phyloP scores from a whole-genome alignment of 768 basidiomycete species.

The Psilocybe sp. region DNA sequence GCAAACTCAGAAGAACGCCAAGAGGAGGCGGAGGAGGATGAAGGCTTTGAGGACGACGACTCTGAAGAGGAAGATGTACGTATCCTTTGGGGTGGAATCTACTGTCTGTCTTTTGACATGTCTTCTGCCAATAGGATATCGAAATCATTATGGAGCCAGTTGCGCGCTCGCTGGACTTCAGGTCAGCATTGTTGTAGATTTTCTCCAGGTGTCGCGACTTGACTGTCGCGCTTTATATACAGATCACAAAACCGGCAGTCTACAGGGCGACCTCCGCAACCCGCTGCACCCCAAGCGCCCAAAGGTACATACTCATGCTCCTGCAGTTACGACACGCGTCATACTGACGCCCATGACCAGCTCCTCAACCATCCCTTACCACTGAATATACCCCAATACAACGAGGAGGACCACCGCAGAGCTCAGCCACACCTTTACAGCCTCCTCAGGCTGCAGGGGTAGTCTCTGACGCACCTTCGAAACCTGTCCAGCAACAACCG shows the following conservation, averaged over 20 bases:
- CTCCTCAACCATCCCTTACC: slow-evolving; percentile 59
- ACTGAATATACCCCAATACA: slow-evolving; percentile 82
- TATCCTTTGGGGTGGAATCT: slow-evolving; percentile 12
- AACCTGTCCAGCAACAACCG: slow-evolving; percentile 16
- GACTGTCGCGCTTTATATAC: not conserved
- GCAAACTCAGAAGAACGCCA: slow-evolving; percentile 2
- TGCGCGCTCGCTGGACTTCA: slow-evolving; percentile 69
- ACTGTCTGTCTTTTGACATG: not conserved
- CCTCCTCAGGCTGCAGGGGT: slow-evolving; percentile 6
- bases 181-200: slow-evolving; percentile 37
- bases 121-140: slow-evolving; percentile 53
- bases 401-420: slow-evolving; percentile 44
- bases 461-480: slow-evolving; percentile 11
- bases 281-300: slow-evolving; percentile 27
- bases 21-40: slow-evolving; percentile 36
- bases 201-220: not conserved
- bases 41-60: slow-evolving; percentile 26
- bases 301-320: slow-evolving; percentile 21
- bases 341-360: slow-evolving; percentile 19
- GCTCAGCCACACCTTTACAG: slow-evolving; percentile 14
- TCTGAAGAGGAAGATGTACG: slow-evolving; percentile 42
- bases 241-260: slow-evolving; percentile 21
- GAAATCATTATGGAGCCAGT: slow-evolving; percentile 90
- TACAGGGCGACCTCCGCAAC: slow-evolving; percentile 10
- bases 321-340: not conserved